phyloP scores from a whole-genome alignment of 805 yeast species.

The Pichia kluyveri region DNA sequence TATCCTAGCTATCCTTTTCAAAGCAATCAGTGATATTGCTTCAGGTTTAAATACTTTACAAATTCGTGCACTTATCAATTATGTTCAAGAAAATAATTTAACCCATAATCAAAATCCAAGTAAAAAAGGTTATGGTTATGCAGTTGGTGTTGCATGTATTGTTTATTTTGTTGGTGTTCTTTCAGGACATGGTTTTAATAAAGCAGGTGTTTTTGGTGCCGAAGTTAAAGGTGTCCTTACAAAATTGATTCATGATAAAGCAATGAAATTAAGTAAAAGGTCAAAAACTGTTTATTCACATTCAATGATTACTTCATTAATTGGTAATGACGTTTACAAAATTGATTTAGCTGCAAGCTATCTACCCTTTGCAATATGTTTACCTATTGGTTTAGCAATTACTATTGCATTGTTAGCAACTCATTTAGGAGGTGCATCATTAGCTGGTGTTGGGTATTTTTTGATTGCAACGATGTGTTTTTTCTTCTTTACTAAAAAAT shows the following conservation, averaged over 20 bases:
- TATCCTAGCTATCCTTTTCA: conserved; percentile 30
- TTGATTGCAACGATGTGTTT: conserved; percentile 41
- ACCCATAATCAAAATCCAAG: conserved; percentile 38
- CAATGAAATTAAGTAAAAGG: conserved; percentile 51
- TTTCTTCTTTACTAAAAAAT: conserved; percentile 36
- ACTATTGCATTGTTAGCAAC: conserved; percentile 55
- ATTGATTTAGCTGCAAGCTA: conserved; percentile 69
- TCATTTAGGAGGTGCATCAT: conserved; percentile 63
- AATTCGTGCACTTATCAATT: conserved; percentile 54
- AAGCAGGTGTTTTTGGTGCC: conserved; percentile 56
- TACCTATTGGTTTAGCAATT: conserved; percentile 57
- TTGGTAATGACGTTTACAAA: conserved; percentile 77
- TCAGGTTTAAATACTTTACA: conserved; percentile 57
- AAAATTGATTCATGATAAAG: conserved; percentile 59
- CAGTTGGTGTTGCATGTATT: conserved; percentile 57
- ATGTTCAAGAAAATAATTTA: conserved; percentile 48
- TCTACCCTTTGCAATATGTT: conserved; percentile 52
- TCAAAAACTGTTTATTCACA: conserved; percentile 54
- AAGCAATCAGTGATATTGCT: conserved; percentile 37
- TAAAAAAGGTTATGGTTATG: conserved; percentile 60
- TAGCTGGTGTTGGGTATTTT: conserved; percentile 59
- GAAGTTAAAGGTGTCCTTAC: conserved; percentile 63
- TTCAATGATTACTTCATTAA: conserved; percentile 64
- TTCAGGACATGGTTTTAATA: conserved; percentile 57
- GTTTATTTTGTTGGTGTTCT: conserved; percentile 40